Evolutionary conservation across 2,329 filamentous ascomycete species (phyloP).

Genomic region (Xylaria sp.): DNA sequence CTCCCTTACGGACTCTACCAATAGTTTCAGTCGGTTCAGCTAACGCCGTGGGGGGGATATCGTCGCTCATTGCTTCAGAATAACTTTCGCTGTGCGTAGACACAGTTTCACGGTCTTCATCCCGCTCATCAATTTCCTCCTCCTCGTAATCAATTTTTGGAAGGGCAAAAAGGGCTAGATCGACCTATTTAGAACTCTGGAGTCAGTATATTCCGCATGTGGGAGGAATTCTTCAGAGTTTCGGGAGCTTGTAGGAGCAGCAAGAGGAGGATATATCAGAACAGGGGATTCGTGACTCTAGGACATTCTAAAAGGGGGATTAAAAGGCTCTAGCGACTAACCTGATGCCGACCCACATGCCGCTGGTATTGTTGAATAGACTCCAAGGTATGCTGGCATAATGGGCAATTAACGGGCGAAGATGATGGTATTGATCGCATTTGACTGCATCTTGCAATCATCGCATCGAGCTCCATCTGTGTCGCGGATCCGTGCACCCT

Average conservation of each 20-base stretch:
- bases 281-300: no score
- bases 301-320: no score
- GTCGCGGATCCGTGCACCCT: constrained; percentile 5
- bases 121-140: constrained; percentile 8
- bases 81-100: constrained; percentile 14
- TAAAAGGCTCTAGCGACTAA: no score
- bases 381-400: constrained; percentile 32
- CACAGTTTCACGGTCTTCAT: constrained; percentile 17
- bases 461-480: constrained; percentile 17
- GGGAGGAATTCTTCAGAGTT: no score
- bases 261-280: no score
- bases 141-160: constrained; percentile 24
- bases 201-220: no score
- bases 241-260: no score
- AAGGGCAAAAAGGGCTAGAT: constrained; percentile 42
- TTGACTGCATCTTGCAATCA: constrained; percentile 17
- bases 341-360: constrained; percentile 45
- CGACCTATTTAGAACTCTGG: no score
- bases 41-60: not conserved
- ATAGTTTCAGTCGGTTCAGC: not conserved
- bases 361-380: constrained; percentile 39
- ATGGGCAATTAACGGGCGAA: constrained; percentile 31
- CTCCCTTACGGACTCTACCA: not conserved
- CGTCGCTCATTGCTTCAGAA: constrained; percentile 6
- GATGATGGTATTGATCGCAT: constrained; percentile 8